A percentile compares a stretch with the other conserved stretches of the same genome.
phyloP scores from a whole-genome alignment of 345 rosid genomes.

The Eucalyptus grandis region DNA sequence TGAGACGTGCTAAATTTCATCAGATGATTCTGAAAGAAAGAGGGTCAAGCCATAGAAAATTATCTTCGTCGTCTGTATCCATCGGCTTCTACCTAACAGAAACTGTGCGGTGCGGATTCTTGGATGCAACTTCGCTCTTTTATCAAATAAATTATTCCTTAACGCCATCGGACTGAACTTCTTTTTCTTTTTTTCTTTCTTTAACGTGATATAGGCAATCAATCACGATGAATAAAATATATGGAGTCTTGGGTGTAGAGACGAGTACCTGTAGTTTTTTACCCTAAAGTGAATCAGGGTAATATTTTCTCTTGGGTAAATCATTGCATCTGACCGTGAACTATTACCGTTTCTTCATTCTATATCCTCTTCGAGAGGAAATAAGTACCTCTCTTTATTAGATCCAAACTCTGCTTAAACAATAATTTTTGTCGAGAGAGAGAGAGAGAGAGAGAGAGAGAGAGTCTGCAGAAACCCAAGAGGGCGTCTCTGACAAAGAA shows the following conservation, averaged over 20 bases:
- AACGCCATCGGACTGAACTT: neutral
- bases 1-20: constrained; percentile 7
- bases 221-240: neutral
- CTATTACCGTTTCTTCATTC: neutral
- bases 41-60: neutral
- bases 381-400: neutral
- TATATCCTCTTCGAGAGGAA: neutral
- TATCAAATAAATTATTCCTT: neutral
- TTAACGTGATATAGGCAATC: neutral
- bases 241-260: neutral
- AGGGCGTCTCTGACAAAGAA: neutral
- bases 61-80: neutral
- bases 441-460: neutral
- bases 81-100: constrained; percentile 5
- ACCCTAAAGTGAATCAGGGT: neutral
- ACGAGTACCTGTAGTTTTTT: neutral
- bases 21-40: constrained; percentile 1
- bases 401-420: neutral
- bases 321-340: neutral
- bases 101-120: neutral
- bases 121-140: neutral
- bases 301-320: neutral
- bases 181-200: neutral
- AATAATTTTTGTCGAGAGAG: neutral
- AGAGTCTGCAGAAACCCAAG: neutral